These are phyloP conservation scores for Aspergillus quadricinctus DNA, from an alignment of 2,329 filamentous ascomycete species.

Conservation along the genomic window DNA sequence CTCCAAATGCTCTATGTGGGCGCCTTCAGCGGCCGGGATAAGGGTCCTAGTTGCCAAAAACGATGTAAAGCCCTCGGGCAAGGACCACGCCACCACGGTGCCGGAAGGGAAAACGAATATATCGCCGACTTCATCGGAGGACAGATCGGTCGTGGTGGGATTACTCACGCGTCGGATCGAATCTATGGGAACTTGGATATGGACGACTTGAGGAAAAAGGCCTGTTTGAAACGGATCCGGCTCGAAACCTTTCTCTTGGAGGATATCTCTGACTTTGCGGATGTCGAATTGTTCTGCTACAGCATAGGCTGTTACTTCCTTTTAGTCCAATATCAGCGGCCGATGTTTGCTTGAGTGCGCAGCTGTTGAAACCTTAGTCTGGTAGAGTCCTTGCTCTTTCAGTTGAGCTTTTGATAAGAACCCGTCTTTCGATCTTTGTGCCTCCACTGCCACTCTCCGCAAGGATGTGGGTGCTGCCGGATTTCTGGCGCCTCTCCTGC, in stretches of 20 bases:
- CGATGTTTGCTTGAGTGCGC: slow-evolving; percentile 2
- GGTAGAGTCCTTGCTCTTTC: slow-evolving; percentile 31
- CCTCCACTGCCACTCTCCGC: slow-evolving; percentile 79
- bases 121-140: slow-evolving; percentile 61
- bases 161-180: slow-evolving; percentile 43
- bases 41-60: slow-evolving; percentile 68
- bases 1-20: slow-evolving; percentile 69
- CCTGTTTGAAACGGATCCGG: slow-evolving; percentile 60
- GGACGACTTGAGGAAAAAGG: slow-evolving; percentile 62
- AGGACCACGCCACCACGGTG: slow-evolving; percentile 86
- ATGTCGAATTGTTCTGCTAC: slow-evolving; percentile 65
- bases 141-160: slow-evolving; percentile 34
- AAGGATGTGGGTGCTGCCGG: slow-evolving; percentile 67
- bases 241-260: slow-evolving; percentile 56
- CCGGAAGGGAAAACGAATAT: slow-evolving; percentile 95
- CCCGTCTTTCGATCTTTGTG: slow-evolving; percentile 59
- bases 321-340: slow-evolving; percentile 10
- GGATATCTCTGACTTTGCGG: slow-evolving; percentile 51
- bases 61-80: slow-evolving; percentile 69
- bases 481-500: slow-evolving; percentile 47
- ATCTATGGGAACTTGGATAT: slow-evolving; percentile 50
- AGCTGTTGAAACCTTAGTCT: slow-evolving; percentile 31
- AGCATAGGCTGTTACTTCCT: slow-evolving; percentile 61
- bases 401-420: slow-evolving; percentile 46
- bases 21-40: slow-evolving; percentile 68